Percentiles rank a stretch among this genome's conserved stretches.
These are phyloP conservation scores for Nannochloris sp. DNA, from an alignment of 139 green algal genomes.

Conservation along the genomic window DNA sequence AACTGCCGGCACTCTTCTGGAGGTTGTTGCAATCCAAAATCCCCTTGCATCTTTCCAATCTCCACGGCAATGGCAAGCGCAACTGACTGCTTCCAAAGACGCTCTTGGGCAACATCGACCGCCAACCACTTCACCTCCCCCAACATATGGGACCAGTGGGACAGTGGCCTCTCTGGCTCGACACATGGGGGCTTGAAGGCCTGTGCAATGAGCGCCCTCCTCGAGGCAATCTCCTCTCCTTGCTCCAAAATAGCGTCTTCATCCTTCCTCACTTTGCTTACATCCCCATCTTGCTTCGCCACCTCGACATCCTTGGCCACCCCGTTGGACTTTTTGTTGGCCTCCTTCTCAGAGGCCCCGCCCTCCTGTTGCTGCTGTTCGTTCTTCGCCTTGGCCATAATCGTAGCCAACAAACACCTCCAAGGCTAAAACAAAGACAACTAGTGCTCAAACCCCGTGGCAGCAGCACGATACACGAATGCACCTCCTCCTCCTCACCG, in stretches of 20 bases:
- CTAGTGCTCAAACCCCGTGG: too few relatives aligned
- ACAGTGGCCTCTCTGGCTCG: slow-evolving; percentile 29
- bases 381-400: too few relatives aligned
- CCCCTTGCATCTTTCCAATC: slow-evolving; percentile 20
- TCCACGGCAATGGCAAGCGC: slow-evolving; percentile 27
- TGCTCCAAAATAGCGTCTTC: slow-evolving; percentile 20
- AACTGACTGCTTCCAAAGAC: slow-evolving; percentile 46
- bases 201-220: slow-evolving; percentile 28
- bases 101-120: slow-evolving; percentile 55
- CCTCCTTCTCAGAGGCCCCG: too few relatives aligned
- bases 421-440: too few relatives aligned
- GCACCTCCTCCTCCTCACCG: too few relatives aligned
- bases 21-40: slow-evolving; percentile 18
- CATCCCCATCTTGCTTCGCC: slow-evolving; percentile 5
- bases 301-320: slow-evolving; percentile 1
- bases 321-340: too few relatives aligned
- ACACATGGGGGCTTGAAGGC: slow-evolving; percentile 31
- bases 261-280: slow-evolving; percentile 8
- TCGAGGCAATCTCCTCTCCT: slow-evolving; percentile 17
- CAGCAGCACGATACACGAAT: too few relatives aligned
- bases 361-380: too few relatives aligned
- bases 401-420: too few relatives aligned
- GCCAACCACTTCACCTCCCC: slow-evolving; percentile 55
- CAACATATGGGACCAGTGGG: slow-evolving; percentile 49
- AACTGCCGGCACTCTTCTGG: slow-evolving; percentile 14